These are phyloP conservation scores for Colletotrichum sp. DNA, from an alignment of 2,329 filamentous ascomycete species.

Conservation along the genomic window DNA sequence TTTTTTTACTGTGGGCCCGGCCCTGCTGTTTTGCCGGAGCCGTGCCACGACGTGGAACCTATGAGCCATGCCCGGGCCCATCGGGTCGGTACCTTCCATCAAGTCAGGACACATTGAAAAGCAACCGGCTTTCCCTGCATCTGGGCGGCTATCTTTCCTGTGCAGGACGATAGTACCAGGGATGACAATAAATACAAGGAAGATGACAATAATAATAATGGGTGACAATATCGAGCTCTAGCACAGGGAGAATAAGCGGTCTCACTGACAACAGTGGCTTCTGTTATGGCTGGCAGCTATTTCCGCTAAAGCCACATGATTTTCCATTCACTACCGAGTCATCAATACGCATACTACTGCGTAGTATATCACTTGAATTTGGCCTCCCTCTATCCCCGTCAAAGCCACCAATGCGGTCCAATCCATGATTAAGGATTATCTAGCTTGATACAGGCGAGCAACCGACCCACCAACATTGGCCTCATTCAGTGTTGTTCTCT, in stretches of 20 bases:
- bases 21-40: constrained; percentile 1
- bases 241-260: not conserved
- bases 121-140: not conserved
- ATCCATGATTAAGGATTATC: not conserved
- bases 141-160: not conserved
- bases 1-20: not conserved
- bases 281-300: not conserved
- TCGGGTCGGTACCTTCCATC: too few species aligned
- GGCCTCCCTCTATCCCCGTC: not conserved
- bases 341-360: not conserved
- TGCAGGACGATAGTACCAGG: not conserved
- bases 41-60: not conserved
- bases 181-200: not conserved
- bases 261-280: not conserved
- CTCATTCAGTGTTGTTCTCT: not conserved
- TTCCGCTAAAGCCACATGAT: not conserved
- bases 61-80: too few species aligned
- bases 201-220: not conserved
- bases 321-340: not conserved
- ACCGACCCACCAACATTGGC: not conserved
- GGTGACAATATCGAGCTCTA: not conserved
- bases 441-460: not conserved
- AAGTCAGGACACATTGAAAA: not conserved
- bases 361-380: not conserved
- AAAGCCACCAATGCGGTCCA: not conserved